Percentiles rank a stretch among this genome's conserved stretches.
These are phyloP conservation scores for Vickermania ingenoplastis DNA, from an alignment of 208 protist species.

Conservation along the genomic window DNA sequence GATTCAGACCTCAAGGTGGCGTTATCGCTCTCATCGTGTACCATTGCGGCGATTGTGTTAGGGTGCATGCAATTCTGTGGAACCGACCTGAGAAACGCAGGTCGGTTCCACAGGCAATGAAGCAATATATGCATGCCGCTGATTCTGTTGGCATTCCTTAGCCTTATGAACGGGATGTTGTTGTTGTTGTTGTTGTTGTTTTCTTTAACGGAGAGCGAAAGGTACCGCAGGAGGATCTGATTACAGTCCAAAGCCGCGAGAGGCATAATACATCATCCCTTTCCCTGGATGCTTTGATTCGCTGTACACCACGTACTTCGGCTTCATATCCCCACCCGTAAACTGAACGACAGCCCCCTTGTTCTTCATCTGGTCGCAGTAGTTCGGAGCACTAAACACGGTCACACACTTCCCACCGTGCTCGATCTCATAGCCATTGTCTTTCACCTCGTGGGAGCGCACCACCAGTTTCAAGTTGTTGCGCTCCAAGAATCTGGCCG, in stretches of 20 bases:
- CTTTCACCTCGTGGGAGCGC: slow-evolving; percentile 97
- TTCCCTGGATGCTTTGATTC: slow-evolving; percentile 72
- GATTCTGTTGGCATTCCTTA: no score
- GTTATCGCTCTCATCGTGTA: no score
- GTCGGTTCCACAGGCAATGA: no score
- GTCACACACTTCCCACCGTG: slow-evolving; percentile 90
- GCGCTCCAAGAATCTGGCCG: slow-evolving; percentile 87
- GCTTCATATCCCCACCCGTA: slow-evolving; percentile 65
- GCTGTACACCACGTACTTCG: slow-evolving; percentile 65
- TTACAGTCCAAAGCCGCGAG: slow-evolving; percentile 45
- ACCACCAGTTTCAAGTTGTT: slow-evolving; percentile 94
- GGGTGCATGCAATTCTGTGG: no score
- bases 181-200: no score
- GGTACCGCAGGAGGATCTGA: no score
- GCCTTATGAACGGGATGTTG: no score
- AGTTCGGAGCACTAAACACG: slow-evolving; percentile 98
- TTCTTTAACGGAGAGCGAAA: no score
- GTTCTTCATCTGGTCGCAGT: slow-evolving; percentile 96
- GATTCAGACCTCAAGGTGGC: no score
- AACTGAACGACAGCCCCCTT: slow-evolving; percentile 87
- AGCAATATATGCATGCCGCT: no score
- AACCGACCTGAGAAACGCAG: no score
- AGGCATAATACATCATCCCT: slow-evolving; percentile 75
- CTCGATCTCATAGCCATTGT: slow-evolving; percentile 93
- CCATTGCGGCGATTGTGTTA: no score